phyloP scores from a whole-genome alignment of 164 flowering plant species.

The Annona squamosa region DNA sequence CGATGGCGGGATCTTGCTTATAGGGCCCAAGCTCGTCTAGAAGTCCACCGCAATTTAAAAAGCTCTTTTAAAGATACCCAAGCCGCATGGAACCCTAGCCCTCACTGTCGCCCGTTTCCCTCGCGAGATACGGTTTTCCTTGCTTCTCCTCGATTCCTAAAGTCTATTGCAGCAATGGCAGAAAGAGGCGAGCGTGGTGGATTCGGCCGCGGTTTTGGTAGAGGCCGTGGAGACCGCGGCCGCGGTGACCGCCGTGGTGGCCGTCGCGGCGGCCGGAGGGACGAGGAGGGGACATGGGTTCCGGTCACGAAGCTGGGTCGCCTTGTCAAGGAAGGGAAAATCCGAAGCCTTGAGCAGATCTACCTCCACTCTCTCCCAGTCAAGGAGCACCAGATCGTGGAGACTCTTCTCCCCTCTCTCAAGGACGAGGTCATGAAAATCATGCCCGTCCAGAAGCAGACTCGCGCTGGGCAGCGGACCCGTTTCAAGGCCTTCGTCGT shows the following conservation, averaged over 20 bases:
- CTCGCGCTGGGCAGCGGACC: constrained; percentile 78
- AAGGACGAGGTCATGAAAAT: constrained; percentile 90
- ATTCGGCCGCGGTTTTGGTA: constrained; percentile 41
- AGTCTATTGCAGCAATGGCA: constrained; percentile 30
- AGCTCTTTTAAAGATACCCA: too few relatives aligned
- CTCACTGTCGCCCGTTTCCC: too few relatives aligned
- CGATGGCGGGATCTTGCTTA: too few relatives aligned
- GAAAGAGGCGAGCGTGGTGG: constrained; percentile 66
- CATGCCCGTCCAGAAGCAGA: constrained; percentile 86
- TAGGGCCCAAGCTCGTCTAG: too few relatives aligned
- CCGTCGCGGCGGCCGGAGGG: constrained; percentile 45
- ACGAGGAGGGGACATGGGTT: constrained; percentile 67
- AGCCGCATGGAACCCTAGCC: too few relatives aligned
- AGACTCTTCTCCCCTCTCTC: constrained; percentile 37
- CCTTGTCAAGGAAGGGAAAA: constrained; percentile 49
- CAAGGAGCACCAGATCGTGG: constrained; percentile 71
- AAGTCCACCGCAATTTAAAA: too few relatives aligned
- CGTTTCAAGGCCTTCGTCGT: constrained; percentile 85
- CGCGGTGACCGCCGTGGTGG: constrained; percentile 40
- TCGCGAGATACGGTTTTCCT: too few relatives aligned
- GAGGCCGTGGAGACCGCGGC: constrained; percentile 34
- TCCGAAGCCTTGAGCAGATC: constrained; percentile 52
- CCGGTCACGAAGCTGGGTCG: constrained; percentile 80
- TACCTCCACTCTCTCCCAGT: constrained; percentile 73
- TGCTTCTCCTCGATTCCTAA: too few relatives aligned